Evolutionary conservation across 2,329 filamentous ascomycete genomes (phyloP).

Genomic region (Aureobasidium vineae): DNA sequence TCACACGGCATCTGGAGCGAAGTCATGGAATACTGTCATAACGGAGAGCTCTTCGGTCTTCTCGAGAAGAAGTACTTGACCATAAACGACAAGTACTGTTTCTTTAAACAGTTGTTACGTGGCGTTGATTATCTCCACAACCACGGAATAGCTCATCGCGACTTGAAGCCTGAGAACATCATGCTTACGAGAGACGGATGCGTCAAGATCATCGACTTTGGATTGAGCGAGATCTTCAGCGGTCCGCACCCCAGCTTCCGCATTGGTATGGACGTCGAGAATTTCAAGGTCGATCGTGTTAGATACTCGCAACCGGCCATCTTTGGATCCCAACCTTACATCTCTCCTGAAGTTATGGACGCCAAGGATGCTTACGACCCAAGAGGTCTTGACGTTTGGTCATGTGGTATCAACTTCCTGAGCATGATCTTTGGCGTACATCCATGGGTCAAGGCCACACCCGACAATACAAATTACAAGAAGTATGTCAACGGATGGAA

Average conservation of each 20-base stretch:
- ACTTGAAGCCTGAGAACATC: constrained; percentile 87
- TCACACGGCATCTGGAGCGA: constrained; percentile 78
- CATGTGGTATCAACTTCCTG: constrained; percentile 77
- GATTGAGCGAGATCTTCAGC: constrained; percentile 80
- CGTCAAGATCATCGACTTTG: constrained; percentile 90
- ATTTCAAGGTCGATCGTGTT: constrained; percentile 60
- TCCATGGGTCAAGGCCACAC: constrained; percentile 70
- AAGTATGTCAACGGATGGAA: constrained; percentile 66
- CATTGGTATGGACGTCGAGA: constrained; percentile 64
- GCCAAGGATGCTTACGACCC: constrained; percentile 70
- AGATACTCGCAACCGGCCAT: constrained; percentile 75
- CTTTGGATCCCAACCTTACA: constrained; percentile 82
- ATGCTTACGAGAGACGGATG: constrained; percentile 75
- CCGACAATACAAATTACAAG: constrained; percentile 57
- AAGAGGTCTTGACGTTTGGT: constrained; percentile 80
- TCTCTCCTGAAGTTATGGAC: constrained; percentile 77
- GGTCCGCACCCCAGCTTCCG: constrained; percentile 77
- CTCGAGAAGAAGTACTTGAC: constrained; percentile 68
- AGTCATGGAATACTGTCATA: constrained; percentile 87
- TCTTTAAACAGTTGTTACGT: constrained; percentile 86
- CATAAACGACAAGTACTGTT: constrained; percentile 67
- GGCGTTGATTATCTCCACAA: constrained; percentile 78
- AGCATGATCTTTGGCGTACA: constrained; percentile 69
- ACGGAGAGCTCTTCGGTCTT: constrained; percentile 75
- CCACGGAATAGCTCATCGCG: constrained; percentile 84